Percentiles rank a stretch among this genome's conserved stretches.
Evolutionary conservation across 306 rosid species (phyloP).

Genomic region (Styphnolobium japonicum): DNA sequence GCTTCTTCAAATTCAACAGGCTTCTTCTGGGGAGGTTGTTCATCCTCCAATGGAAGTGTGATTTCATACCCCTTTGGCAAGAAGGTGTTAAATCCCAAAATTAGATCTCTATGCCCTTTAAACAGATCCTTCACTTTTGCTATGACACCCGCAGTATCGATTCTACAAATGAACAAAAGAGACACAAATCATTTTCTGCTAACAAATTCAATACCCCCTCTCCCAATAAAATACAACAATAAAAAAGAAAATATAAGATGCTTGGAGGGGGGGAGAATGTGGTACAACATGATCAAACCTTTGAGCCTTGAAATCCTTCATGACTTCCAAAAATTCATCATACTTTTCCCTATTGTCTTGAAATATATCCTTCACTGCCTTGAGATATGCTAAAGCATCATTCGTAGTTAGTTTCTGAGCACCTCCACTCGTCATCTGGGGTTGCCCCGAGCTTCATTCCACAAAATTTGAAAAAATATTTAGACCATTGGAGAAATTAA

Average conservation of each 20-base stretch:
- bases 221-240: background rate
- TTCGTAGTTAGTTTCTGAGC: slow-evolving; percentile 68
- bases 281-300: slow-evolving; percentile 42
- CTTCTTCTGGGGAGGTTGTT: slow-evolving; percentile 78
- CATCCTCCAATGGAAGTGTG: slow-evolving; percentile 81
- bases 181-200: slow-evolving; percentile 24
- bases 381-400: slow-evolving; percentile 80
- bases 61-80: slow-evolving; percentile 88
- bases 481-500: background rate
- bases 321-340: slow-evolving; percentile 77
- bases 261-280: background rate
- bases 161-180: slow-evolving; percentile 43
- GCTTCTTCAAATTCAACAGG: slow-evolving; percentile 98
- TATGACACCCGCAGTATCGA: slow-evolving; percentile 77
- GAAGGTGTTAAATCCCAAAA: slow-evolving; percentile 91
- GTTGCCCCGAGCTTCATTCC: slow-evolving; percentile 73
- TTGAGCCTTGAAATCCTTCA: slow-evolving; percentile 91
- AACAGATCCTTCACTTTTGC: slow-evolving; percentile 84
- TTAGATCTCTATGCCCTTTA: slow-evolving; percentile 75
- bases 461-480: slow-evolving; percentile 17
- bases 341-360: slow-evolving; percentile 73
- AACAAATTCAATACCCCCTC: background rate
- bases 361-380: slow-evolving; percentile 84
- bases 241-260: background rate
- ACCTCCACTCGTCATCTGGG: slow-evolving; percentile 66